Evolutionary conservation across 257 asterid species (phyloP).

Genomic region (Prunella vulgaris): DNA sequence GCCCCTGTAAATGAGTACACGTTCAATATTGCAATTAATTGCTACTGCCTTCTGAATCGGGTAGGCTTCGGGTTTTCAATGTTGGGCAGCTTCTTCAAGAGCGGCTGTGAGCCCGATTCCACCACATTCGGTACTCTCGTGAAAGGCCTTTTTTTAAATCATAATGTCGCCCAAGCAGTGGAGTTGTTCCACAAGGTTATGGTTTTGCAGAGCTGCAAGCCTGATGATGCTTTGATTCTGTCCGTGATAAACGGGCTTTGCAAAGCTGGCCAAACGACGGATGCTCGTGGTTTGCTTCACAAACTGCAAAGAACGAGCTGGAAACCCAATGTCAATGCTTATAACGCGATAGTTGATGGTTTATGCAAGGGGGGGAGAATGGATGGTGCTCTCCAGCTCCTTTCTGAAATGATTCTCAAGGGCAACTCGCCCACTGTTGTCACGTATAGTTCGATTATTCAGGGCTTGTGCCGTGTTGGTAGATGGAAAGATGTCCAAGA

Average conservation of each 20-base stretch:
- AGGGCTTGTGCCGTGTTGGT: not conserved
- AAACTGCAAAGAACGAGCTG: not conserved
- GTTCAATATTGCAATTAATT: constrained; percentile 4
- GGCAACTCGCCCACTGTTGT: constrained; percentile 8
- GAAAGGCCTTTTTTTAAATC: constrained; percentile 16
- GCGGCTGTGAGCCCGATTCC: constrained; percentile 3
- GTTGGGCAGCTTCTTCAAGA: constrained; percentile 1
- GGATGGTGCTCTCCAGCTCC: constrained; percentile 22
- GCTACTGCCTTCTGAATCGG: constrained; percentile 2
- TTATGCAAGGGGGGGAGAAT: constrained; percentile 18
- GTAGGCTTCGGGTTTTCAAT: not conserved
- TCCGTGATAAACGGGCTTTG: constrained; percentile 25
- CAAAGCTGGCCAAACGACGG: not conserved
- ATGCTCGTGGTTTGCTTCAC: constrained; percentile 15
- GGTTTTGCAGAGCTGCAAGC: not conserved
- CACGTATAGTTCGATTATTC: constrained; percentile 6
- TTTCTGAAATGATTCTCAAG: constrained; percentile 10
- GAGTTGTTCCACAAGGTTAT: constrained; percentile 5
- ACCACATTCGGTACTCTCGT: not conserved
- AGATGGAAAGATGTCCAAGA: constrained; percentile 8
- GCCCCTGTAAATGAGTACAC: constrained; percentile 9
- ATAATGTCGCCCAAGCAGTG: not conserved
- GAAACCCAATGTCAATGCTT: constrained; percentile 13
- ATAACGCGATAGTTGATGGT: constrained; percentile 3
- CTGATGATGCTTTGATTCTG: constrained; percentile 10